Evolutionary conservation across 352 stramenopile species (phyloP), one percentile per base, ranked within the genome.

Genomic region (Globisporangium cederbergense): DNA sequence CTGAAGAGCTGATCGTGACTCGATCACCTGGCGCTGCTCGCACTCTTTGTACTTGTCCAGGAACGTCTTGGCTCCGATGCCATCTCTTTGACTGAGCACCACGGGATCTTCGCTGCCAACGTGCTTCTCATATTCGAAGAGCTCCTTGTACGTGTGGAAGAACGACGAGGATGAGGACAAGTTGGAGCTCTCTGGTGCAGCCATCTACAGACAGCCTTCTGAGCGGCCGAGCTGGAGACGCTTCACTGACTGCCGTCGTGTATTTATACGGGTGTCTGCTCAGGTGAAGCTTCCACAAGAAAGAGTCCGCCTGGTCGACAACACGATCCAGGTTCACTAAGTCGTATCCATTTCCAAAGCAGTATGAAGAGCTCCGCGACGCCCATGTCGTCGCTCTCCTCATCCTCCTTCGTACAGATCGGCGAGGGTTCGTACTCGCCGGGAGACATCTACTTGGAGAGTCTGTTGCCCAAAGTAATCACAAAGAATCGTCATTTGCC

Each of bases 71-170:
- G 55, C 42, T 54, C 60, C 36, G n/a, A 67, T 68, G 22, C 67
- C 60, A 9, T 66, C 40, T 25, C 55, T 53, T 40, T 66, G 53
- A 5, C 43, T 57, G 9, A 66, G 42, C 4, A 30, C 14, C 14
- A 65, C 34, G 8, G 62, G 63, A 58, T 64, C 28, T 11, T 53
- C 43, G 18, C 38, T 30, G 4, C 77, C 73, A 25, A 89, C 65
- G 38, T 78, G 78, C 61, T 75, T 78, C 16, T 88, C 74, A 51
- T 86, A 94, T 54, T 89, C 73, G 53, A 91, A 92, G 43, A 92
- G 62, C 2, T 89, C 70, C 55, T 83, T 80, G 70, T 90, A 66
- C 53, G 69, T 63, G 28, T 74, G 51, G 52, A 92, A 91, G 72
- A 94, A 90, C 43, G 70, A 69, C 13, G 14, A 47, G n/a, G 45